phyloP scores from a whole-genome alignment of 2,329 filamentous ascomycete species.

The Aspergillus quadricinctus region DNA sequence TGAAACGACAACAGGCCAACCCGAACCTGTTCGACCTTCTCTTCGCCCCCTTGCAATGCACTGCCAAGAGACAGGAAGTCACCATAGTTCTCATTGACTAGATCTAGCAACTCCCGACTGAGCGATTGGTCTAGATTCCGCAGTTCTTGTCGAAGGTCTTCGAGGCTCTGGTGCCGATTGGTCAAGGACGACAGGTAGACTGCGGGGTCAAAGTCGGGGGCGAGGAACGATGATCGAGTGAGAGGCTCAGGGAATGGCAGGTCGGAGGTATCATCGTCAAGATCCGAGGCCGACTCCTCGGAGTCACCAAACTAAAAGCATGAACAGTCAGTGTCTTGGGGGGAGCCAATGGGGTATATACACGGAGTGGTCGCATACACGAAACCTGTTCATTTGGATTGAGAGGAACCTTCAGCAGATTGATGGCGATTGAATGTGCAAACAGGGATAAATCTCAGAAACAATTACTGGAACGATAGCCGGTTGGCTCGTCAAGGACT shows the following conservation, averaged over 20 bases:
- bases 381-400: constrained; percentile 28
- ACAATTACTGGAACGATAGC: not conserved
- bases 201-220: constrained; percentile 70
- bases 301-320: constrained; percentile 39
- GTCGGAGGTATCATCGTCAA: constrained; percentile 59
- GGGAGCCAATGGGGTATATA: not conserved
- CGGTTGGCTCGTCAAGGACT: not conserved
- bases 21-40: constrained; percentile 83
- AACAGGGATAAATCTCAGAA: not conserved
- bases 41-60: constrained; percentile 80
- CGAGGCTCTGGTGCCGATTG: constrained; percentile 90
- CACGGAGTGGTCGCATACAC: constrained; percentile 21
- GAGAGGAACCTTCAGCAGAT: not conserved
- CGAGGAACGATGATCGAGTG: constrained; percentile 75
- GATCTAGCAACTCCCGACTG: constrained; percentile 80
- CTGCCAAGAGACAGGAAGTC: constrained; percentile 81
- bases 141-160: constrained; percentile 83
- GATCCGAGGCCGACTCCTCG: constrained; percentile 43
- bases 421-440: not conserved
- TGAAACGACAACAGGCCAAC: constrained; percentile 83
- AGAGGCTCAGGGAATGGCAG: constrained; percentile 88
- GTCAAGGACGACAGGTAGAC: constrained; percentile 77
- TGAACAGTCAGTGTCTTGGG: constrained; percentile 3
- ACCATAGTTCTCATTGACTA: constrained; percentile 93
- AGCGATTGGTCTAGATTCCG: constrained; percentile 75